Conservation (phyloP, 2,329 filamentous ascomycete genomes). For the Hypoxylon sp. region DNA sequence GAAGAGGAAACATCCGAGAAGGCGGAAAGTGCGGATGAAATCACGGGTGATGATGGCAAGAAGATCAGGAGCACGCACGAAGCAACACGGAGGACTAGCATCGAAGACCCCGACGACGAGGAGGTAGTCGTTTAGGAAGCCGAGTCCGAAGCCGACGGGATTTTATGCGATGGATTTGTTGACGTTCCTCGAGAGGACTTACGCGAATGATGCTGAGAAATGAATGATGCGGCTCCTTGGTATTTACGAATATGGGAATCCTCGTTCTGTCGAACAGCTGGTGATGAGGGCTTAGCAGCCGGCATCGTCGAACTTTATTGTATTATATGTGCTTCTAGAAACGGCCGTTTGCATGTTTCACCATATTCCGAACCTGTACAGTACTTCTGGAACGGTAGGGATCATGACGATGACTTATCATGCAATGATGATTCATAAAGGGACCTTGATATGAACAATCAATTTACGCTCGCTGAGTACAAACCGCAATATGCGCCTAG, state of each 20-base stretch:
- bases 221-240: too few species aligned
- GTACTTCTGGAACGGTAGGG: constrained; percentile 31
- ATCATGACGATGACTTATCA: too few species aligned
- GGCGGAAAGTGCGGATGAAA: constrained; percentile 46
- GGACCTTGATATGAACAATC: too few species aligned
- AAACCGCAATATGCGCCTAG: too few species aligned
- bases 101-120: constrained; percentile 65
- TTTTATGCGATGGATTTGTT: constrained; percentile 32
- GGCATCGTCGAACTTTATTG: constrained; percentile 18
- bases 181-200: constrained; percentile 16
- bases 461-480: too few species aligned
- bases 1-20: constrained; percentile 46
- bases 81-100: constrained; percentile 63
- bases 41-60: constrained; percentile 52
- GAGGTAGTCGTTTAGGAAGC: constrained; percentile 49
- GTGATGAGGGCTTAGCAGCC: constrained; percentile 7
- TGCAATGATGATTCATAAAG: too few species aligned
- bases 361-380: constrained; percentile 35
- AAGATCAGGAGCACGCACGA: constrained; percentile 58
- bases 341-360: constrained; percentile 26
- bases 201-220: too few species aligned
- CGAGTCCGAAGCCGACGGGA: constrained; percentile 23
- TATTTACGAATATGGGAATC: neutral
- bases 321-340: constrained; percentile 39
- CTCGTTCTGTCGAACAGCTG: neutral